These are phyloP conservation scores for Cajanus cajan DNA, from an alignment of 306 rosid species.

Conservation along the genomic window DNA sequence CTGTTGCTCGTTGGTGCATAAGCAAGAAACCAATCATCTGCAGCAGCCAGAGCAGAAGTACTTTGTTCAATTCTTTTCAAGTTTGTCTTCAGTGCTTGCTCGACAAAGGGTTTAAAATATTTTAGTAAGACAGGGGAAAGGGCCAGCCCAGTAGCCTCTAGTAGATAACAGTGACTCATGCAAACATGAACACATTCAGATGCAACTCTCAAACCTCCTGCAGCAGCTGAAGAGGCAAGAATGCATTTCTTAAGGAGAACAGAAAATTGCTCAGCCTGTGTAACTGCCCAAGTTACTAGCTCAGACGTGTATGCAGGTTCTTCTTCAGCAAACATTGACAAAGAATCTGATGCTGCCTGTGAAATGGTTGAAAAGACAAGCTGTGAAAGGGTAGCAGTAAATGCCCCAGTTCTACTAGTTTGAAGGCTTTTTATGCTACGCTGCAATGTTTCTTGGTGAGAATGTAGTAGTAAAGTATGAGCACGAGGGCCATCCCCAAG, in stretches of 20 bases:
- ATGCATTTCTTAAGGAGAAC: slow-evolving; percentile 60
- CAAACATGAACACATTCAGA: slow-evolving; percentile 79
- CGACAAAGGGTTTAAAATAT: slow-evolving; percentile 65
- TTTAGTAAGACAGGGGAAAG: slow-evolving; percentile 72
- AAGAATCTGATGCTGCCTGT: slow-evolving; percentile 68
- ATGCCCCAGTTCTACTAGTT: slow-evolving; percentile 45
- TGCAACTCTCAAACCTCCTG: slow-evolving; percentile 72
- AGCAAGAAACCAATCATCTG: slow-evolving; percentile 75
- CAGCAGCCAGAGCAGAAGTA: slow-evolving; percentile 71
- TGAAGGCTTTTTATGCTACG: slow-evolving; percentile 41
- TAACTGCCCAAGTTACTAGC: slow-evolving; percentile 92
- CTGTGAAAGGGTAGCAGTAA: slow-evolving; percentile 64
- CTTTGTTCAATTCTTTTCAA: slow-evolving; percentile 79
- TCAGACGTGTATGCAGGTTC: slow-evolving; percentile 85
- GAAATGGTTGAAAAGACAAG: slow-evolving; percentile 74
- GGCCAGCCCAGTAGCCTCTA: slow-evolving; percentile 75
- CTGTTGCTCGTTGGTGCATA: slow-evolving; percentile 49
- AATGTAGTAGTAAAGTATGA: slow-evolving; percentile 59
- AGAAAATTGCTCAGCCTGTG: slow-evolving; percentile 52
- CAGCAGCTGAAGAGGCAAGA: slow-evolving; percentile 67
- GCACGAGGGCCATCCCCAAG: slow-evolving; percentile 93
- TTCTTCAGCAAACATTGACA: slow-evolving; percentile 64
- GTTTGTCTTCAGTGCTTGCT: slow-evolving; percentile 54
- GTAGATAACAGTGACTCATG: slow-evolving; percentile 61
- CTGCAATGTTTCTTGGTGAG: slow-evolving; percentile 59